These are phyloP conservation scores for Neobulgaria alba DNA, from an alignment of 2,329 filamentous ascomycete genomes.

Conservation along the genomic window DNA sequence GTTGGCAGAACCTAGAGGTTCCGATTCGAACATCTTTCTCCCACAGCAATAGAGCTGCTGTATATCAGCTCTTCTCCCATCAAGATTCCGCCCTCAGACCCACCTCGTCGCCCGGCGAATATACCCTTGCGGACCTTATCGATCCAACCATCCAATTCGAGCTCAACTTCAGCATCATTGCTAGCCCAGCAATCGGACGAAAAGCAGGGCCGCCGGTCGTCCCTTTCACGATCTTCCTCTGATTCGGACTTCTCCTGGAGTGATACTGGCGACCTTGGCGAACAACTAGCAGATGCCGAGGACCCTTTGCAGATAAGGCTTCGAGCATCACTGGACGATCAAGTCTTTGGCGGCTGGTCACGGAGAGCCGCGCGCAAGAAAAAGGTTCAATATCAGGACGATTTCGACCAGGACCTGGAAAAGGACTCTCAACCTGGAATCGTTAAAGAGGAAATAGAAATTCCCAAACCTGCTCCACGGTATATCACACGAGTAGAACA, in stretches of 20 bases:
- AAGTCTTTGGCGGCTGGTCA: slow-evolving; percentile 43
- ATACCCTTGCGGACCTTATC: slow-evolving; percentile 77
- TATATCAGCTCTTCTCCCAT: slow-evolving; percentile 64
- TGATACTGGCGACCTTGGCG: slow-evolving; percentile 89
- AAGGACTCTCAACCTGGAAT: slow-evolving; percentile 33
- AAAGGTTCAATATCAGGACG: slow-evolving; percentile 58
- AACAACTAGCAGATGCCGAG: slow-evolving; percentile 76
- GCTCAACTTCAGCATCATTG: slow-evolving; percentile 37
- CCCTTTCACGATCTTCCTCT: slow-evolving; percentile 46
- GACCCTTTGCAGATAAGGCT: slow-evolving; percentile 71
- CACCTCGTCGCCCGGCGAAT: slow-evolving; percentile 63
- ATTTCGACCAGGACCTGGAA: slow-evolving; percentile 32
- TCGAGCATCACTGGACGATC: slow-evolving; percentile 54
- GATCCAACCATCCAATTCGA: slow-evolving; percentile 30
- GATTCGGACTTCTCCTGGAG: slow-evolving; percentile 77
- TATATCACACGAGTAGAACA: slow-evolving; percentile 59
- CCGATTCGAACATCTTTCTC: slow-evolving; percentile 1
- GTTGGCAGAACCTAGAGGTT: not conserved
- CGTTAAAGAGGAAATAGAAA: slow-evolving; percentile 70
- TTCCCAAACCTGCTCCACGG: slow-evolving; percentile 60
- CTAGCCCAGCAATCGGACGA: slow-evolving; percentile 35
- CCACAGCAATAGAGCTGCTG: slow-evolving; percentile 52
- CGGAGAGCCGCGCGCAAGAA: slow-evolving; percentile 45
- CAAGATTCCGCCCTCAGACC: slow-evolving; percentile 77
- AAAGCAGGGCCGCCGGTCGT: slow-evolving; percentile 36